A percentile compares a stretch with the other conserved stretches of the same genome.
These are phyloP conservation scores for Zymoseptoria pseudotritici DNA, from an alignment of 2,329 filamentous ascomycete species.

Conservation along the genomic window DNA sequence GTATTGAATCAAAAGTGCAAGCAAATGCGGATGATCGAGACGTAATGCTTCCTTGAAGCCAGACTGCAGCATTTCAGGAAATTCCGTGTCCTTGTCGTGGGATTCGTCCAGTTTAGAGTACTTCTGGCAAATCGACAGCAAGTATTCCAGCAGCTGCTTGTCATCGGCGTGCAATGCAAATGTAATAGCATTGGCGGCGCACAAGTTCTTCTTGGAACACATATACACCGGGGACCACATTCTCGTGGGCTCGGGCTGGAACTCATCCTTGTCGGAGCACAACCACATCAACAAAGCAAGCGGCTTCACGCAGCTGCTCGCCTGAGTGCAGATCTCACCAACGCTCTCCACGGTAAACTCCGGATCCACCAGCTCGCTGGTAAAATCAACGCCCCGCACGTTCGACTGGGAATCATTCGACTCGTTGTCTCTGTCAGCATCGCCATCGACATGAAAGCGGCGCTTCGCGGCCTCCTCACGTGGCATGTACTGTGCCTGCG, in stretches of 20 bases:
- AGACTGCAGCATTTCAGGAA: too few relatives aligned
- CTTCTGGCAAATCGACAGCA: too few relatives aligned
- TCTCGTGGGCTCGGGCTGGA: too few relatives aligned
- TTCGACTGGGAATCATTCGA: too few relatives aligned
- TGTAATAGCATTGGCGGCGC: too few relatives aligned
- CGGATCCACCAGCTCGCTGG: conserved; percentile 52
- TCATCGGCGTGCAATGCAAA: too few relatives aligned
- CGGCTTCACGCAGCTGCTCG: conserved; percentile 57
- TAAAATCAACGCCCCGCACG: too few relatives aligned
- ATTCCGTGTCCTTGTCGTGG: too few relatives aligned
- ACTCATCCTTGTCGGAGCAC: not conserved
- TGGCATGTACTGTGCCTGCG: conserved; percentile 59
- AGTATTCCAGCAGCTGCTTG: too few relatives aligned
- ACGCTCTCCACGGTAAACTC: conserved; percentile 70
- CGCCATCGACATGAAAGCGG: conserved; percentile 26
- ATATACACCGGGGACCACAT: too few relatives aligned
- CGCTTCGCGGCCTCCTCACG: conserved; percentile 8
- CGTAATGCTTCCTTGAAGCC: conserved; percentile 39
- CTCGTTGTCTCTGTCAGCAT: conserved; percentile 27
- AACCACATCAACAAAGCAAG: conserved; percentile 42
- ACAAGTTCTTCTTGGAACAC: too few relatives aligned
- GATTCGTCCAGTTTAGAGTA: too few relatives aligned
- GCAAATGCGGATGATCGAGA: conserved; percentile 46
- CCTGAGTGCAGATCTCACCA: conserved; percentile 60
- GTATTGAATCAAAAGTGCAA: conserved; percentile 57